Evolutionary conservation across 2,329 filamentous ascomycete genomes (phyloP).

Genomic region (Aspergillus sp.): DNA sequence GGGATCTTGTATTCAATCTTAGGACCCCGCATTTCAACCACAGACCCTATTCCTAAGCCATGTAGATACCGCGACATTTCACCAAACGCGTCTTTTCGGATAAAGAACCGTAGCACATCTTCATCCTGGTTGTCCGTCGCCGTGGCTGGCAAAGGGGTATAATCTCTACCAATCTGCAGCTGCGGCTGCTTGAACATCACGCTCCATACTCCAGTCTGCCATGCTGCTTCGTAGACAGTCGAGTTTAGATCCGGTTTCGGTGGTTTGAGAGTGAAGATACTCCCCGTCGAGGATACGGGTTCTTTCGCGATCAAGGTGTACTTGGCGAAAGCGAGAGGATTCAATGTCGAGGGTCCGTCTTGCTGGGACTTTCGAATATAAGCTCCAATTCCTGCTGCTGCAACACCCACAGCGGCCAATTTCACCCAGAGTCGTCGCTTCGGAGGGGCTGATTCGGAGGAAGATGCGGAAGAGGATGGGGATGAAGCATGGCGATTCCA

Average conservation of each 20-base stretch:
- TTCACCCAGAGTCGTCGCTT: conserved; percentile 28
- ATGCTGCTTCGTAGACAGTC: conserved; percentile 41
- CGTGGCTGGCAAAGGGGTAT: conserved; percentile 66
- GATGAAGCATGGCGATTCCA: conserved; percentile 19
- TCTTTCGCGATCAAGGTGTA: conserved; percentile 38
- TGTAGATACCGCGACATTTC: conserved; percentile 82
- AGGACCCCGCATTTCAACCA: conserved; percentile 72
- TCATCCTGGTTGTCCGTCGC: conserved; percentile 21
- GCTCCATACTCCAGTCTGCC: conserved; percentile 68
- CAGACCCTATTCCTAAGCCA: conserved; percentile 53
- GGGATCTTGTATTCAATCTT: conserved; percentile 60
- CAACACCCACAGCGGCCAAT: conserved; percentile 25
- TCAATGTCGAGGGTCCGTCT: conserved; percentile 22
- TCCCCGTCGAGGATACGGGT: conserved; percentile 41
- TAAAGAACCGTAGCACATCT: conserved; percentile 60
- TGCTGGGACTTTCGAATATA: conserved; percentile 27
- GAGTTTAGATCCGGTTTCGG: conserved; percentile 24
- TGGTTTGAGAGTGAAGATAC: conserved; percentile 40
- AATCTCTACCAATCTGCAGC: conserved; percentile 82
- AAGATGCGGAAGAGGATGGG: conserved; percentile 12
- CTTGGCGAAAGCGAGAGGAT: conserved; percentile 33
- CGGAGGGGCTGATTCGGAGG: conserved; percentile 8
- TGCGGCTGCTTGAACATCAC: conserved; percentile 93
- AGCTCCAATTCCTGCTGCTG: conserved; percentile 31
- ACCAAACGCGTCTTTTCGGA: conserved; percentile 69